Evolutionary conservation across 2,329 filamentous ascomycete species (phyloP), one percentile per base, ranked within the genome.

Genomic region (Emmonsiellopsis sp.): DNA sequence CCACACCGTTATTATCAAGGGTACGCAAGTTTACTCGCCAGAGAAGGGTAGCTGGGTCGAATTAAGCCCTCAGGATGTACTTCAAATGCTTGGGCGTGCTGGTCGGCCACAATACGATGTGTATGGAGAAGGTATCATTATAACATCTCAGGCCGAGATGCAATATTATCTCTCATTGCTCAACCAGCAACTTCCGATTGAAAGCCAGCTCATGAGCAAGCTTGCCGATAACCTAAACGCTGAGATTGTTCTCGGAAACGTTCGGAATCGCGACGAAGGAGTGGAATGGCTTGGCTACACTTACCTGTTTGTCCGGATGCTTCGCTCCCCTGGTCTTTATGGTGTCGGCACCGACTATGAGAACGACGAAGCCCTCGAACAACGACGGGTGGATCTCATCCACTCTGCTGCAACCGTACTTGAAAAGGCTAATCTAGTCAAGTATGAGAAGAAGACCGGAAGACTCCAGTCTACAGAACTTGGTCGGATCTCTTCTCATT

Each of bases 211-310:
- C 65, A 85, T 95, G 52, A 92, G 89, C 71, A 91, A 88, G 63
- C 74, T 98, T 49, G 90, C 93, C 1, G 93, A 98, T 72, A 97
- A 96, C 58, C 77, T 98, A 58, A 98, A 98, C 62, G 93, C 93
- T 2, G 93, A 98, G 67, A 80, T 98, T 63, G 94, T 98, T 8
- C 79, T 98, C 17, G 93, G 93, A 50, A 98, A 95, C 63, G 82
- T 98, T 31, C 84, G 92, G 53, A 91, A 79, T 56, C 84, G 94
- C 55, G 92, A 98, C 60, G 93, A 98, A 66, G 93, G 87, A 61
- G 93, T 98, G n/a, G 91, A 98, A 66, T 98, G 93, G 93, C 81
- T 98, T 36, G 92, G 93, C 10, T 98, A 98, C 70, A 96, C 92
- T 0, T 98, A 98, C 68, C 82, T 98, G 14, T 98, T 95, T 65